Conservation (phyloP, 371 early-diverging fungal species). For the Chytridiales sp. region DNA sequence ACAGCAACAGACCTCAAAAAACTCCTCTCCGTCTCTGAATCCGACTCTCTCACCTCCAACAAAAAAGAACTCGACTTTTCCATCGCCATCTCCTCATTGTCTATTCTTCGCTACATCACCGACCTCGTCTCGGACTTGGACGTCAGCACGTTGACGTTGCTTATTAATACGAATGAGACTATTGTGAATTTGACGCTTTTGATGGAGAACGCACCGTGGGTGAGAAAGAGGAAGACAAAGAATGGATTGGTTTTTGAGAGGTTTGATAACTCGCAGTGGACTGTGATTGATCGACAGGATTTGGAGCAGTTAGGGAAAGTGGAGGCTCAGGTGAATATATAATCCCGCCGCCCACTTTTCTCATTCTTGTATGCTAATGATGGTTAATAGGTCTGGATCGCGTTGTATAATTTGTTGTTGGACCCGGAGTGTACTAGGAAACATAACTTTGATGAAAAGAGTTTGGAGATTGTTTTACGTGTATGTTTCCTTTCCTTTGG, state of each 20-base stretch:
- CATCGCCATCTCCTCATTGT: slow-evolving; percentile 32
- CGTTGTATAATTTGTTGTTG: slow-evolving; percentile 47
- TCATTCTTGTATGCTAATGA: neutral
- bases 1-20: too few species aligned
- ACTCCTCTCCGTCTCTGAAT: neutral
- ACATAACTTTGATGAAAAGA: slow-evolving; percentile 35
- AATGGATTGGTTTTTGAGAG: slow-evolving; percentile 12
- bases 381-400: slow-evolving; percentile 46
- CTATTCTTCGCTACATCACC: slow-evolving; percentile 39
- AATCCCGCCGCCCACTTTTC: neutral
- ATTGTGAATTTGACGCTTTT: slow-evolving; percentile 27
- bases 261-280: slow-evolving; percentile 45
- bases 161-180: slow-evolving; percentile 40
- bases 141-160: slow-evolving; percentile 29
- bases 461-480: slow-evolving; percentile 35
- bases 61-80: slow-evolving; percentile 31
- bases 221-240: slow-evolving; percentile 12
- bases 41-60: slow-evolving; percentile 12
- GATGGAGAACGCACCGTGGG: slow-evolving; percentile 45
- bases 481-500: slow-evolving; percentile 16
- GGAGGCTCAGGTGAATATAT: slow-evolving; percentile 47
- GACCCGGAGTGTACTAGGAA: slow-evolving; percentile 45
- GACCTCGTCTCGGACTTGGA: slow-evolving; percentile 37
- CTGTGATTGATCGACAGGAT: slow-evolving; percentile 35
- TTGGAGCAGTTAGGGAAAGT: slow-evolving; percentile 29